Conservation (phyloP, 1,284 basidiomycete species). For the Puccinia novopanici region DNA sequence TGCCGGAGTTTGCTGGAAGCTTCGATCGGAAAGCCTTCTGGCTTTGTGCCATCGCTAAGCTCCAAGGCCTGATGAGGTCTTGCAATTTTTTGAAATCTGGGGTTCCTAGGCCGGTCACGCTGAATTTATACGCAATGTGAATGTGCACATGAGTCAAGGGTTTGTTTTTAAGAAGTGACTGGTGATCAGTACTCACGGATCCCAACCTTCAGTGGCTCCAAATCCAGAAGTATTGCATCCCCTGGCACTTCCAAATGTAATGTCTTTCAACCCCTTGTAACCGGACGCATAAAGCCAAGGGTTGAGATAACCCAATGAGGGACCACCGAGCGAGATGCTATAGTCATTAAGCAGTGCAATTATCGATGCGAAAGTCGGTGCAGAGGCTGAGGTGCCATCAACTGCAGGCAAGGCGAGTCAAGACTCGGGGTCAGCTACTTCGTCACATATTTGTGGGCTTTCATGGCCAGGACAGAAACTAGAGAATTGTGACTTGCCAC, state of each 20-base stretch:
- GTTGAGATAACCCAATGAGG: conserved; percentile 64
- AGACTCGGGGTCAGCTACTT: not conserved
- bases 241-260: conserved; percentile 61
- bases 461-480: not conserved
- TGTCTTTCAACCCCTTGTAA: conserved; percentile 62
- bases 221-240: conserved; percentile 53
- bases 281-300: conserved; percentile 61
- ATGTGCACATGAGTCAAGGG: not conserved
- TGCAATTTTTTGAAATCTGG: conserved; percentile 39
- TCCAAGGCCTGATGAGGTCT: conserved; percentile 35
- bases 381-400: conserved; percentile 65
- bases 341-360: conserved; percentile 66
- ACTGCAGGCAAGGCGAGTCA: conserved; percentile 54
- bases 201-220: conserved; percentile 40
- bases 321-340: conserved; percentile 62
- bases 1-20: not conserved
- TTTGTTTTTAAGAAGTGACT: not conserved
- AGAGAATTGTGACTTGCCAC: conserved; percentile 14
- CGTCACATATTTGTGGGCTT: too few relatives aligned
- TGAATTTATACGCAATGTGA: not conserved
- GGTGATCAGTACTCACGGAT: conserved; percentile 37
- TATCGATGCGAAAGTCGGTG: conserved; percentile 65
- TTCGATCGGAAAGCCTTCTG: not conserved
- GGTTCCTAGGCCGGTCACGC: conserved; percentile 48
- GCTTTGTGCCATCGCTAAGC: conserved; percentile 20